Conservation (phyloP, 768 basidiomycete genomes). For the Crassisporium funariophilum region DNA sequence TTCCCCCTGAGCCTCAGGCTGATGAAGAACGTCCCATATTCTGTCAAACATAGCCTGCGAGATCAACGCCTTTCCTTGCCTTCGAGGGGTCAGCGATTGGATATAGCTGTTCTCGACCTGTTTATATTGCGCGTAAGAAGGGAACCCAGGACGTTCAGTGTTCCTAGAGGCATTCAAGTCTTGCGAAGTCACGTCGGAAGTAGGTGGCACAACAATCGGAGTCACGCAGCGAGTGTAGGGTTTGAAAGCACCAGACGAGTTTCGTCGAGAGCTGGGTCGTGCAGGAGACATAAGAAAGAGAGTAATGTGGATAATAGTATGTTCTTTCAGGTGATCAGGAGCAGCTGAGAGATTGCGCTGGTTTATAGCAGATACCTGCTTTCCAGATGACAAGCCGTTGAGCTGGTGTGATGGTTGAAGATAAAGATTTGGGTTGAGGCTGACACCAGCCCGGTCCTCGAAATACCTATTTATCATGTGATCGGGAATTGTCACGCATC, state of each 20-base stretch:
- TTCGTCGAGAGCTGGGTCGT: constrained; percentile 29
- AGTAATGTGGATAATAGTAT: constrained; percentile 17
- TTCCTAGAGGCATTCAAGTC: constrained; percentile 7
- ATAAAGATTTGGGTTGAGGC: constrained; percentile 26
- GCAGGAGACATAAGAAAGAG: constrained; percentile 34
- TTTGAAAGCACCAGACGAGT: constrained; percentile 30
- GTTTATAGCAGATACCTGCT: constrained; percentile 9
- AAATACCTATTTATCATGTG: constrained; percentile 16
- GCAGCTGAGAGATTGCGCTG: constrained; percentile 23
- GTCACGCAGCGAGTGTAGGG: constrained; percentile 34
- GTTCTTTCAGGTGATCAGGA: constrained; percentile 10
- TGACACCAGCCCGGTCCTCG: constrained; percentile 22
- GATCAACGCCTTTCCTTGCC: constrained; percentile 71
- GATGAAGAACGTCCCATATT: constrained; percentile 68
- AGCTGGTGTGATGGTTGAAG: constrained; percentile 23
- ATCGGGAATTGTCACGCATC: constrained; percentile 6
- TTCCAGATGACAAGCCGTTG: constrained; percentile 13
- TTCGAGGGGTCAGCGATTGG: constrained; percentile 52
- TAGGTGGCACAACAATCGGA: constrained; percentile 15
- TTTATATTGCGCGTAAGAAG: constrained; percentile 62
- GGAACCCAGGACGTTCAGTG: constrained; percentile 49
- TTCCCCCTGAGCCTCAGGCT: constrained; percentile 45
- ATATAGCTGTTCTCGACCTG: constrained; percentile 61
- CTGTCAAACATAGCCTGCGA: constrained; percentile 69
- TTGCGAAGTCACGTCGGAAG: constrained; percentile 7